Conservation (phyloP, 805 yeast species). For the Yarrowia porcina region DNA sequence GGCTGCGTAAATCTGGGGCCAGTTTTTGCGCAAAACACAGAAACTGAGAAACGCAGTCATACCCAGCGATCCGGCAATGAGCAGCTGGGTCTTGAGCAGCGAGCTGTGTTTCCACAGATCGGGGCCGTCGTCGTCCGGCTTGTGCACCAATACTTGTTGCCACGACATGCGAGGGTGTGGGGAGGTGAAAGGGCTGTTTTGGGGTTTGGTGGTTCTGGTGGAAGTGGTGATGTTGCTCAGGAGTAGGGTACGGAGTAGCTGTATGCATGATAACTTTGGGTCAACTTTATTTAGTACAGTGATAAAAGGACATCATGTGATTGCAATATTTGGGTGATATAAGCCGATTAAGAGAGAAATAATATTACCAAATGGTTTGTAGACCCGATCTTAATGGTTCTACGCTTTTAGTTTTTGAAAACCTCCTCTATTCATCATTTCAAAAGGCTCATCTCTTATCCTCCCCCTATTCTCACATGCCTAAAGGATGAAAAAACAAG, state of each 20-base stretch:
- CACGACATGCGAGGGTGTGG: not conserved
- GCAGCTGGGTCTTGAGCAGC: constrained; percentile 73
- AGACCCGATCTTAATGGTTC: too few species aligned
- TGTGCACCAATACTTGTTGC: not conserved
- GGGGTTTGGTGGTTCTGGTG: not conserved
- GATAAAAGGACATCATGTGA: too few species aligned
- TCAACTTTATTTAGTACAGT: too few species aligned
- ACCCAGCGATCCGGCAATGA: constrained; percentile 69
- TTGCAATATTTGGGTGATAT: too few species aligned
- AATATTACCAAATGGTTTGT: too few species aligned
- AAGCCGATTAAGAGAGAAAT: too few species aligned
- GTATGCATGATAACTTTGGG: constrained; percentile 10
- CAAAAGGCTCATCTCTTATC: too few species aligned
- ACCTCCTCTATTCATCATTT: too few species aligned
- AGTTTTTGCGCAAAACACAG: constrained; percentile 63
- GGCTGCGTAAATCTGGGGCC: constrained; percentile 84
- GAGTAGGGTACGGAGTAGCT: constrained; percentile 2
- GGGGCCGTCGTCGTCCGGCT: constrained; percentile 26
- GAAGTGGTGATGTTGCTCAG: constrained; percentile 20
- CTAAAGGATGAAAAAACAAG: not conserved
- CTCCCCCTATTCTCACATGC: not conserved
- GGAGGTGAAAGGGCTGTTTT: not conserved
- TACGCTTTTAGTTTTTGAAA: too few species aligned
- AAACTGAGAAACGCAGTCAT: constrained; percentile 63
- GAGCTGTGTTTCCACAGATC: constrained; percentile 40